Percentiles rank a stretch among this genome's conserved stretches.
These are phyloP conservation scores for Antrodiella citrinella DNA, from an alignment of 768 basidiomycete species.

Conservation along the genomic window DNA sequence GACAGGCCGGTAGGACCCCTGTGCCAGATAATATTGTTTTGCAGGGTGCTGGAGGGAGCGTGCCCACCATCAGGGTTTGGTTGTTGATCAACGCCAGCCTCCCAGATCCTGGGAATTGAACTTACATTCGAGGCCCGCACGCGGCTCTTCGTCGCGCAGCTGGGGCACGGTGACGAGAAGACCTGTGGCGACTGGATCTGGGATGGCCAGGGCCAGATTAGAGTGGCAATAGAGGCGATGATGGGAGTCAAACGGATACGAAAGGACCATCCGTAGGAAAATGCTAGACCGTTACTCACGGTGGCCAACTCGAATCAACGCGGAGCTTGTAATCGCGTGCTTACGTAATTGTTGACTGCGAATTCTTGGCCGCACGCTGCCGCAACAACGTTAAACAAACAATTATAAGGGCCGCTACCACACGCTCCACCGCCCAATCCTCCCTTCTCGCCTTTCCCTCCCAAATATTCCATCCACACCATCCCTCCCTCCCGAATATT, in stretches of 20 bases:
- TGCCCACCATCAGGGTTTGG: neutral
- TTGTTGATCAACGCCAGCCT: neutral
- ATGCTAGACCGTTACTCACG: neutral
- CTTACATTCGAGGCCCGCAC: too few species aligned
- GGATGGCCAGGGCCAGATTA: neutral
- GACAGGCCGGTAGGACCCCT: neutral
- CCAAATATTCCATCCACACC: neutral
- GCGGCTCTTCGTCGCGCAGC: too few species aligned
- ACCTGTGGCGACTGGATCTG: neutral
- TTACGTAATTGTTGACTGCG: constrained; percentile 18
- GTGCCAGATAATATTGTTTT: neutral
- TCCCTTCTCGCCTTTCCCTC: constrained; percentile 11
- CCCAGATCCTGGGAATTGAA: neutral
- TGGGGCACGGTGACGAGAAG: too few species aligned
- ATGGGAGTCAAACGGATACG: neutral
- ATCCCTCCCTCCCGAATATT: neutral
- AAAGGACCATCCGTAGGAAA: neutral
- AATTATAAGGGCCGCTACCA: constrained; percentile 8
- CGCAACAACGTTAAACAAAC: constrained; percentile 19
- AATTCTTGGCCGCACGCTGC: constrained; percentile 16
- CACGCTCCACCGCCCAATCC: neutral
- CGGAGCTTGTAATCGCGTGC: constrained; percentile 8
- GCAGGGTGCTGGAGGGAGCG: neutral
- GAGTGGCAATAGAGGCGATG: neutral
- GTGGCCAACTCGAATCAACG: neutral